A percentile compares a stretch with the other conserved stretches of the same genome.
These are phyloP conservation scores for Trichosporon sp. DNA, from an alignment of 1,284 basidiomycete genomes.

Conservation along the genomic window DNA sequence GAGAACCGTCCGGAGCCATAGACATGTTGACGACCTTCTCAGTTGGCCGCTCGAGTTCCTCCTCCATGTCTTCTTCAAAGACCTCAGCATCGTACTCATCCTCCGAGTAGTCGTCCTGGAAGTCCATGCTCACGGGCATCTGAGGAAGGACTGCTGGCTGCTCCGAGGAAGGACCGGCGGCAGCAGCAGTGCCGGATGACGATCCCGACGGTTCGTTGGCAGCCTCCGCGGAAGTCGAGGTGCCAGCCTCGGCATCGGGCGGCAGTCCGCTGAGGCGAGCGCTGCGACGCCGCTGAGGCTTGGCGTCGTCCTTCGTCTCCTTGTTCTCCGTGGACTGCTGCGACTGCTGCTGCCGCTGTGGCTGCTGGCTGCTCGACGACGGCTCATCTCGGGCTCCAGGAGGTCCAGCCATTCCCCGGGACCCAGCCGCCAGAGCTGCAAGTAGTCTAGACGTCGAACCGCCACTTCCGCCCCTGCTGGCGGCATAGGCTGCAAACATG, in stretches of 20 bases:
- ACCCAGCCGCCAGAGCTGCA: conserved; percentile 45
- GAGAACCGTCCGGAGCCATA: conserved; percentile 79
- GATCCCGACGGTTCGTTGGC: not conserved
- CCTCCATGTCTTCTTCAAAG: conserved; percentile 59
- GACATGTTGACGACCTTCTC: conserved; percentile 83
- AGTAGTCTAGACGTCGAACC: conserved; percentile 54
- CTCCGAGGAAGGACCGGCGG: conserved; percentile 6
- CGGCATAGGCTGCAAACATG: conserved; percentile 84
- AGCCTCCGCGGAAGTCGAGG: not conserved
- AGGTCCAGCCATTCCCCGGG: conserved; percentile 21
- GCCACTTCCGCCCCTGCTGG: conserved; percentile 21
- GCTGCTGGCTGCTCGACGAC: not conserved
- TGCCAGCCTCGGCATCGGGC: conserved; percentile 26
- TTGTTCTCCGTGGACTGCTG: conserved; percentile 1
- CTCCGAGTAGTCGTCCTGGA: conserved; percentile 59
- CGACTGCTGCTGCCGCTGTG: not conserved
- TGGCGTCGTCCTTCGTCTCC: conserved; percentile 14
- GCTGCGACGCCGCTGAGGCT: conserved; percentile 61
- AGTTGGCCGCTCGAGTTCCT: conserved; percentile 49
- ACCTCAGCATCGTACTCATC: conserved; percentile 59
- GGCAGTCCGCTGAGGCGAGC: conserved; percentile 66
- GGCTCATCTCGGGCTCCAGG: not conserved
- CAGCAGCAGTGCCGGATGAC: not conserved
- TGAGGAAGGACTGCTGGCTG: conserved; percentile 26
- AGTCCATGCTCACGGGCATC: conserved; percentile 42